Conservation (phyloP, 2,329 filamentous ascomycete species). For the Colletotrichum destructivum region DNA sequence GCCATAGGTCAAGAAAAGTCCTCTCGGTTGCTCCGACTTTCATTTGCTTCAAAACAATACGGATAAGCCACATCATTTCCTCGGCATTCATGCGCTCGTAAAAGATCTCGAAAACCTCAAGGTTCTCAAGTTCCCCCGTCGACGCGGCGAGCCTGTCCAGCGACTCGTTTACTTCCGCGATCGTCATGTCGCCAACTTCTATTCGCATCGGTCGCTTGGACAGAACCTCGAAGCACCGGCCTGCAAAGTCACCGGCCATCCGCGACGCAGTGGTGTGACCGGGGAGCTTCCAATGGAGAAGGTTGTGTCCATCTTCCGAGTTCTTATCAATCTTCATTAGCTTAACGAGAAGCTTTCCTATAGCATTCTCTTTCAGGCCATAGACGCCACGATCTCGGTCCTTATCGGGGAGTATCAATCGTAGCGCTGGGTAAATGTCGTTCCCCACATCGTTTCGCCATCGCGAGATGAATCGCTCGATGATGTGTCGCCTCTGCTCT, state of each 20-base stretch:
- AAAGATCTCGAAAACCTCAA: slow-evolving; percentile 85
- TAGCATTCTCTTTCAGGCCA: slow-evolving; percentile 91
- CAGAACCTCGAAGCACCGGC: slow-evolving; percentile 88
- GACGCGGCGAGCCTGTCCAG: slow-evolving; percentile 84
- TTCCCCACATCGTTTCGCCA: slow-evolving; percentile 92
- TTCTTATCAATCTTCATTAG: slow-evolving; percentile 92
- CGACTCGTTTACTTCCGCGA: slow-evolving; percentile 90
- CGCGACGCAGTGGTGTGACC: slow-evolving; percentile 74
- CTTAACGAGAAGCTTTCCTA: slow-evolving; percentile 92
- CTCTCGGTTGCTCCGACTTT: slow-evolving; percentile 85
- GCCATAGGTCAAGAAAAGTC: slow-evolving; percentile 88
- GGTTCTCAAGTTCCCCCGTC: slow-evolving; percentile 85
- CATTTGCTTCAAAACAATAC: slow-evolving; percentile 89
- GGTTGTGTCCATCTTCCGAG: slow-evolving; percentile 87
- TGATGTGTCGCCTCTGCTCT: slow-evolving; percentile 84
- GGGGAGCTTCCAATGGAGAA: slow-evolving; percentile 94
- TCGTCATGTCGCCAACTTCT: slow-evolving; percentile 82
- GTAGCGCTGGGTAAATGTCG: slow-evolving; percentile 93
- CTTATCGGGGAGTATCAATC: slow-evolving; percentile 92
- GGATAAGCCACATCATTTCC: slow-evolving; percentile 94
- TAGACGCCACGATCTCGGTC: slow-evolving; percentile 95
- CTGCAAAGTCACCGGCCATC: slow-evolving; percentile 92
- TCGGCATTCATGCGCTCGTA: slow-evolving; percentile 94
- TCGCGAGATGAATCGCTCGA: slow-evolving; percentile 86
- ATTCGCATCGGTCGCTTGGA: slow-evolving; percentile 85